Evolutionary conservation across 78 protist species (phyloP).

Genomic region (Dictyostelium purpureum): DNA sequence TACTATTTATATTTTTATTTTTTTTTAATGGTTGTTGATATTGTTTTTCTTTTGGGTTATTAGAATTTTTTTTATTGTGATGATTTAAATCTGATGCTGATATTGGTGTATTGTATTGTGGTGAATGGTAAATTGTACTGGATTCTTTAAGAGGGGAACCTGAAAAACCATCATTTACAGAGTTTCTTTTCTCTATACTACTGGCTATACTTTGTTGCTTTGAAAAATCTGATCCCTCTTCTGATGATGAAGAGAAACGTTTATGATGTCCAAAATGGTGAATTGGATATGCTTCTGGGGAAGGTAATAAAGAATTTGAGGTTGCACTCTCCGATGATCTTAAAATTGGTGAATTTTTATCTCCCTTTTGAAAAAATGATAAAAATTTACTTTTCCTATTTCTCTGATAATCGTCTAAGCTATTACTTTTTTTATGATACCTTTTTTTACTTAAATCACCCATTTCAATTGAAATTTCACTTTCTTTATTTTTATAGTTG

Average conservation of each 20-base stretch:
- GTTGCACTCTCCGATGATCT: neutral
- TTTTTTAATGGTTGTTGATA: neutral
- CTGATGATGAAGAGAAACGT: neutral
- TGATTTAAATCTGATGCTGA: neutral
- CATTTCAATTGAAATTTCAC: neutral
- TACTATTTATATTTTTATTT: neutral
- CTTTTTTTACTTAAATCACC: neutral
- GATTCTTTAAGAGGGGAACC: too few relatives aligned
- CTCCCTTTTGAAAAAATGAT: neutral
- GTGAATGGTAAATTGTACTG: too few relatives aligned
- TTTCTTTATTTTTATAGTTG: neutral
- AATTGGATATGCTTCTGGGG: neutral
- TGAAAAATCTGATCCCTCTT: neutral
- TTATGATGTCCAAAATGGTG: conserved; percentile 15
- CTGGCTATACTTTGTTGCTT: too few relatives aligned
- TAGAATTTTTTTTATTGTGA: neutral
- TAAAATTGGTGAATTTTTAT: neutral
- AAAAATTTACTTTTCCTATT: neutral
- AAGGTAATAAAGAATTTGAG: neutral
- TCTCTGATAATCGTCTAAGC: neutral
- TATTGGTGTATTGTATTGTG: neutral
- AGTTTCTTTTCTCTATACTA: too few relatives aligned
- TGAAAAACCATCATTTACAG: too few relatives aligned
- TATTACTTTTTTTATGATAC: neutral
- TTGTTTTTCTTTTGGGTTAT: neutral